phyloP scores from a whole-genome alignment of 768 basidiomycete species.

The Auriscalpium orientale region DNA sequence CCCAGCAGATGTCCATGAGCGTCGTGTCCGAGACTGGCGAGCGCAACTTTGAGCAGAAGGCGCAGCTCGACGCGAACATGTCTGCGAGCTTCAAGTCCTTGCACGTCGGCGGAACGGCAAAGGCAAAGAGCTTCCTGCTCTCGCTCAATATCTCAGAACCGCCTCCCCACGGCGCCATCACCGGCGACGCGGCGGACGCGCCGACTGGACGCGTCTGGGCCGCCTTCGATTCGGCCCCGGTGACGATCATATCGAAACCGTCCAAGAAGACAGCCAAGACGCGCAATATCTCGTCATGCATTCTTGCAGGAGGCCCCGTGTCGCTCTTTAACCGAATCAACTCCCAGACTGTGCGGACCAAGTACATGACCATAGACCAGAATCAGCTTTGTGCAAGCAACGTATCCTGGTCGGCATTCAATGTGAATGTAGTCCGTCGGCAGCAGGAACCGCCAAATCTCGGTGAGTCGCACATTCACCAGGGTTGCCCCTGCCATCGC shows the following conservation, averaged over 20 bases:
- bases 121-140: constrained; percentile 84
- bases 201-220: constrained; percentile 73
- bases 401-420: constrained; percentile 89
- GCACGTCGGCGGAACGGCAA: constrained; percentile 82
- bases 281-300: constrained; percentile 85
- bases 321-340: constrained; percentile 95
- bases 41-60: constrained; percentile 79
- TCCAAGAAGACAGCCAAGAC: constrained; percentile 97
- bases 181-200: constrained; percentile 29
- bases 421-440: constrained; percentile 79
- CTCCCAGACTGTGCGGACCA: constrained; percentile 92
- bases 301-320: constrained; percentile 82
- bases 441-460: constrained; percentile 56
- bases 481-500: too few species aligned
- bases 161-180: constrained; percentile 36
- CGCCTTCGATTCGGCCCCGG: constrained; percentile 84
- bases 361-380: constrained; percentile 92
- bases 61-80: constrained; percentile 76
- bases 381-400: constrained; percentile 83
- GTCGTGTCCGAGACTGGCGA: constrained; percentile 80
- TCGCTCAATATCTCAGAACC: constrained; percentile 82
- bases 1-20: constrained; percentile 77
- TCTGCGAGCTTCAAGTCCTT: constrained; percentile 87
- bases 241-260: constrained; percentile 94
- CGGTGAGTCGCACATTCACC: constrained; percentile 54